Conservation (phyloP, 345 rosid species). For the Cochlearia excelsa region DNA sequence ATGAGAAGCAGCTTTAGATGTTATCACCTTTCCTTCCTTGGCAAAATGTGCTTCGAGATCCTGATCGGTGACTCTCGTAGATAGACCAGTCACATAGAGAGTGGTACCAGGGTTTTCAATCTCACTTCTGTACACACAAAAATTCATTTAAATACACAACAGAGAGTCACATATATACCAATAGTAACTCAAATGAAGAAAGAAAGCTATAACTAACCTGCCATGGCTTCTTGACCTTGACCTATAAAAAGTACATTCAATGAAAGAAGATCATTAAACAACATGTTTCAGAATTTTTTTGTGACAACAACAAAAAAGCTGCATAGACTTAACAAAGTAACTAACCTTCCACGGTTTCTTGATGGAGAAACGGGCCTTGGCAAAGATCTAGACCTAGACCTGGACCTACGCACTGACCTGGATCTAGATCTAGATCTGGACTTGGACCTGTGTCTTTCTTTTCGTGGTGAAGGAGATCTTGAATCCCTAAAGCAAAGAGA, state of each 20-base stretch:
- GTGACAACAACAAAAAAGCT: neutral
- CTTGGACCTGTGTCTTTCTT: constrained; percentile 44
- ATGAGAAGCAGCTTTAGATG: neutral
- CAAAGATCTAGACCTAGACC: constrained; percentile 58
- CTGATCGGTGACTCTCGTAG: constrained; percentile 86
- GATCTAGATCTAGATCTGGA: constrained; percentile 51
- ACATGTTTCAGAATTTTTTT: neutral
- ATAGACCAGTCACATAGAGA: constrained; percentile 92
- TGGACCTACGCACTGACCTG: constrained; percentile 49
- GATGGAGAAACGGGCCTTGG: constrained; percentile 73
- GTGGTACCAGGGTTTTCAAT: constrained; percentile 66
- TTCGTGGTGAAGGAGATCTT: constrained; percentile 67
- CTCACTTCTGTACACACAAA: constrained; percentile 43
- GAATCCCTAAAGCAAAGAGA: constrained; percentile 46
- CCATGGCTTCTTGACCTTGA: constrained; percentile 83
- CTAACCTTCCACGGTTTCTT: constrained; percentile 83
- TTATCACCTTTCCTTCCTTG: constrained; percentile 91
- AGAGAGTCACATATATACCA: constrained; percentile 1
- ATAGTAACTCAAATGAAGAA: neutral
- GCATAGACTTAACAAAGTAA: constrained; percentile 15
- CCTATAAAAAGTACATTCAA: constrained; percentile 38
- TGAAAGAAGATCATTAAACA: constrained; percentile 4
- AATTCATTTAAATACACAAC: neutral
- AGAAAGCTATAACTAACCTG: constrained; percentile 47
- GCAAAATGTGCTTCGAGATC: constrained; percentile 91